Evolutionary conservation across 208 protist genomes (phyloP), one percentile per base, ranked within the genome.

Genomic region (Porcisia hertigi): DNA sequence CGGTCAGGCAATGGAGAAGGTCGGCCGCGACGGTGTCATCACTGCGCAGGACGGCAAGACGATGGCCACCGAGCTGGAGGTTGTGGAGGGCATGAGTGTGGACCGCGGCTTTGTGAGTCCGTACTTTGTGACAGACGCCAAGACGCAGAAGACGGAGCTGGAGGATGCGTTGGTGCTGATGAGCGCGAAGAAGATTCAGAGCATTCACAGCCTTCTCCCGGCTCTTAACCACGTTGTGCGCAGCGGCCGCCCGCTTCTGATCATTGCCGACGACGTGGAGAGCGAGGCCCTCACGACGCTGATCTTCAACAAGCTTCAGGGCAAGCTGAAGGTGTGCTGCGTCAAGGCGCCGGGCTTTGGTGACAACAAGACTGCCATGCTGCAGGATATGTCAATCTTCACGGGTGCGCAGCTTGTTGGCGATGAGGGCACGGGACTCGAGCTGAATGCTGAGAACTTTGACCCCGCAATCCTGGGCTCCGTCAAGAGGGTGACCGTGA

Each of bases 271-370:
- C 80, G 98, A 99, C 82, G 90, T 99, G 76, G 99, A 99, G 75
- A 92, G 93, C 72, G 99, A 99, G 86, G 99, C 98, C 9, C 93
- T 97, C 79, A 92, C 92, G 69, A 96, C 92, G 65, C 81, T 97
- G 47, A 92, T 96, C 75, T 88, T 94, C 82, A 97, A 97, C 86
- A 91, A 93, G 80, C 79, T 95, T 36, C 86, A 95, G 76, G 90
- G 92, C 73, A 91, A 93, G 85, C 86, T 96, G 69, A 96, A 96
- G 84, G 90, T 97, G 57, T 80, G 78, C 73, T 96, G 97, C 69
- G 91, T 99, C 66, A 99, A 99, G 94, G 99, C 99, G 5, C 99
- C 99, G 70, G 99, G 99, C 76, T 99, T 99, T 81, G 99, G 99
- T 66, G 99, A 99, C 82, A 98, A 99, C 89, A 97, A 99, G 89